Base-by-base conservation (phyloP, 257 asterid genomes). In the Solanum pinnatisectum region DNA sequence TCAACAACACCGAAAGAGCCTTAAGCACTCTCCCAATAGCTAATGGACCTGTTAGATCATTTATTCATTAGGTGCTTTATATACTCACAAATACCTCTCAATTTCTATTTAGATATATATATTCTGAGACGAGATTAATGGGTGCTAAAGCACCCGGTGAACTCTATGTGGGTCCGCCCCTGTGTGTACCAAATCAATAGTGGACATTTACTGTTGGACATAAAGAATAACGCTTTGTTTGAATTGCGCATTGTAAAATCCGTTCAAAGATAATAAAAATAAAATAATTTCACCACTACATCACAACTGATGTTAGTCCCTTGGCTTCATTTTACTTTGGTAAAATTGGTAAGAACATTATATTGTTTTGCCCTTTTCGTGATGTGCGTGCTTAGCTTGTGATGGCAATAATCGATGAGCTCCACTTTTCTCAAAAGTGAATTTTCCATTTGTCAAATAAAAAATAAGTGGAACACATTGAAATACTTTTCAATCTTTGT, bases 241-340 rank as follows among this genome's bases (percentile, higher is more conserved):
- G 20, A 46, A 46, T 14, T 18, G 2, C 1, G 2, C 23, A 18
- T 52, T 52, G 0, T 52, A 52, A 0, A 0, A 56, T 18, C 4
- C 4, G 0, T 56, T 56, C 65, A 56, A 56, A 56, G 0, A 56
- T 56, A 56, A 1, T 56, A 56, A 56, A 44, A 18, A 56, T 18
- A 56, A 18, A 56, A 18, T 56, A 56, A 0, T 56, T 49, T 49
- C 8, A 49, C 8, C 60, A 49, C 8, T 5, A 15, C 8, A 49
- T 5, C 8, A 18, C 20, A 52, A 16, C 0, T 1, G n/a, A 18
- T 56, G n/a, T 56, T 52, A 18, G 65, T 52, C n/a, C 12, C 67
- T 67, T 5, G 7, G 5, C 15, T 25, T 60, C 2, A 60, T 60
- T 23, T 25, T n/a, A 65, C 30, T 25, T 5, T n/a, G 35, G 18